A percentile compares a stretch with the other conserved stretches of the same genome.
Conservation (phyloP, 768 basidiomycete species). For the Stropharia rugosoannulata region DNA sequence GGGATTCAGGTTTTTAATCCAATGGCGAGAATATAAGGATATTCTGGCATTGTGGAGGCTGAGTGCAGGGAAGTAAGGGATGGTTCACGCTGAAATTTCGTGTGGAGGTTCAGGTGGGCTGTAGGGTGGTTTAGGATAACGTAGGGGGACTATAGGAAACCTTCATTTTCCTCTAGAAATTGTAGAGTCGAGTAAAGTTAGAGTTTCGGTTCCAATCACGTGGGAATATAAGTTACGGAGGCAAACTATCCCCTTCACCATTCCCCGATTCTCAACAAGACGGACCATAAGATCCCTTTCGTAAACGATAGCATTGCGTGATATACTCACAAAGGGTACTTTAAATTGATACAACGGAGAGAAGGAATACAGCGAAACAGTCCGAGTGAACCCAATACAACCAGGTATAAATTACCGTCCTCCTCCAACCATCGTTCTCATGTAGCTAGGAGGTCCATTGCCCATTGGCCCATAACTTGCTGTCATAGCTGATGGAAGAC, state of each 20-base stretch:
- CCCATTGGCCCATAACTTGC: conserved; percentile 61
- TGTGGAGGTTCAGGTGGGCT: not conserved
- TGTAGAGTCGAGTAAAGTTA: conserved; percentile 15
- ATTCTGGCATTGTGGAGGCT: too few relatives aligned
- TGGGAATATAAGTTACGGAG: conserved; percentile 1
- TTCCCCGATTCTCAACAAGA: not conserved
- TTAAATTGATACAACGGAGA: conserved; percentile 17
- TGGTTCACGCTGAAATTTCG: not conserved
- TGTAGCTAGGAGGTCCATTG: conserved; percentile 54
- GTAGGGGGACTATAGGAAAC: not conserved
- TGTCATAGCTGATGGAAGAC: conserved; percentile 44
- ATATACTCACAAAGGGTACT: conserved; percentile 2
- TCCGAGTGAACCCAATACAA: conserved; percentile 22
- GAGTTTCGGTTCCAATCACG: conserved; percentile 17
- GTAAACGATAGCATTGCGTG: not conserved
- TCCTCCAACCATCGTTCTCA: conserved; percentile 62
- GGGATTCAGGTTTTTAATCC: too few relatives aligned
- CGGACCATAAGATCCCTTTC: not conserved
- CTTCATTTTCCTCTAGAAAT: not conserved
- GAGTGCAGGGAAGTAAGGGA: not conserved
- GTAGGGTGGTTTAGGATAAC: not conserved
- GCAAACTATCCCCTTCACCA: not conserved
- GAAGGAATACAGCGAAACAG: conserved; percentile 16
- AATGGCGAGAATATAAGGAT: too few relatives aligned
- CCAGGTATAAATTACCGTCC: conserved; percentile 36